A percentile compares a stretch with the other conserved stretches of the same genome.
Evolutionary conservation across 176 grass and related monocot genomes (phyloP).

Genomic region (Panicum miliaceum): DNA sequence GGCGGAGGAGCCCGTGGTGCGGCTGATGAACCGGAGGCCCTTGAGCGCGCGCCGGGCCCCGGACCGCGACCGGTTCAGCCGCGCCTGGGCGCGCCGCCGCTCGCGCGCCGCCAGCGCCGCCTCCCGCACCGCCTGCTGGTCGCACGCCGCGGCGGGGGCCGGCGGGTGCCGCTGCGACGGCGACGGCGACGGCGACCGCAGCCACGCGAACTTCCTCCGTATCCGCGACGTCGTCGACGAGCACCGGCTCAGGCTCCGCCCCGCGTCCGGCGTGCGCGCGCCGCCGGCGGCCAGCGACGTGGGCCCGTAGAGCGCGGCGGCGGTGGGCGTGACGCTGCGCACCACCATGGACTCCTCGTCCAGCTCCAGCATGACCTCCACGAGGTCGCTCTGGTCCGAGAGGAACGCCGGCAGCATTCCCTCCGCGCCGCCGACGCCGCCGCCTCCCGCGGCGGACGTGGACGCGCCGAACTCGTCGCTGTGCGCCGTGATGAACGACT

Average conservation of each 20-base stretch:
- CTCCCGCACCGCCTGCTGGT: constrained; percentile 4
- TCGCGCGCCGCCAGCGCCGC: constrained; percentile 65
- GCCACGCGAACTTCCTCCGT: constrained; percentile 79
- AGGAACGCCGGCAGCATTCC: constrained; percentile 86
- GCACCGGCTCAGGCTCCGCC: constrained; percentile 57
- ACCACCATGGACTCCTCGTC: constrained; percentile 99
- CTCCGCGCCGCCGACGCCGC: not conserved
- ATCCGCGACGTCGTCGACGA: constrained; percentile 84
- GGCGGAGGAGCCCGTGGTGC: constrained; percentile 38
- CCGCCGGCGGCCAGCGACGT: constrained; percentile 1
- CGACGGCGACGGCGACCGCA: constrained; percentile 60
- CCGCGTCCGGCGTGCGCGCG: constrained; percentile 34
- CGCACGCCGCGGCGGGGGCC: not conserved
- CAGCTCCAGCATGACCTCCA: constrained; percentile 98
- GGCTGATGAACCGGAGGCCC: constrained; percentile 87
- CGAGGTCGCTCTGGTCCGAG: constrained; percentile 83
- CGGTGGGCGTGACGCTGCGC: constrained; percentile 89
- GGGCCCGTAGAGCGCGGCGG: constrained; percentile 42
- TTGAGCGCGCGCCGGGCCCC: constrained; percentile 64
- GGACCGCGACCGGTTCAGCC: constrained; percentile 65
- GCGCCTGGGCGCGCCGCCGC: constrained; percentile 62
- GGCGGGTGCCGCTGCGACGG: not conserved
- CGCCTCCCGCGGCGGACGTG: not conserved
- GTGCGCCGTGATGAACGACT: constrained; percentile 60
- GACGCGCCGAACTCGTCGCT: constrained; percentile 35